These are phyloP conservation scores for Erythrobasidium yunnanense DNA, from an alignment of 768 basidiomycete species.

Conservation along the genomic window DNA sequence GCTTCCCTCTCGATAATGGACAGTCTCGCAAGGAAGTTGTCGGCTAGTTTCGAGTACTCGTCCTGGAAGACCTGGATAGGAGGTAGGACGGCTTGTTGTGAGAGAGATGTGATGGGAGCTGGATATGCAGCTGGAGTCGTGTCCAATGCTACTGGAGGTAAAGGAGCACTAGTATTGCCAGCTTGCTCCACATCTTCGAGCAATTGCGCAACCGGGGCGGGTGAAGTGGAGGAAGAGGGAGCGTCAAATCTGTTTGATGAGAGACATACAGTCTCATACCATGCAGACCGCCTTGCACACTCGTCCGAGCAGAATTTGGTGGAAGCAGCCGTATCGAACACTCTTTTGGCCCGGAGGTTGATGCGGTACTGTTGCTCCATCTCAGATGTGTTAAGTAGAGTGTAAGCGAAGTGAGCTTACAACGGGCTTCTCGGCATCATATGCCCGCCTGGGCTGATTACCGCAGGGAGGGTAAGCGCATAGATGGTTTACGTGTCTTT, in stretches of 20 bases:
- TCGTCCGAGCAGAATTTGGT: slow-evolving; percentile 23
- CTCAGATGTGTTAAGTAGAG: not conserved
- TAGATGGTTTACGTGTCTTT: slow-evolving; percentile 4
- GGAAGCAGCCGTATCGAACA: slow-evolving; percentile 11
- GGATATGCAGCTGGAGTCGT: not conserved
- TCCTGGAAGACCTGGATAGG: not conserved
- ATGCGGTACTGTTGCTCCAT: slow-evolving; percentile 10
- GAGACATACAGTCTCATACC: slow-evolving; percentile 23
- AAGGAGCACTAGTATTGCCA: not conserved
- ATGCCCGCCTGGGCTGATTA: not conserved
- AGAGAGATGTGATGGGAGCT: not conserved
- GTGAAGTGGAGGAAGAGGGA: no score
- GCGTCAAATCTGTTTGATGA: not conserved
- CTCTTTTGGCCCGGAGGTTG: slow-evolving; percentile 4
- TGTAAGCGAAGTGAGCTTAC: not conserved
- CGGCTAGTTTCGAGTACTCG: not conserved
- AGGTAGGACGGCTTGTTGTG: not conserved
- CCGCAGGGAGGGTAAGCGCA: slow-evolving; percentile 22
- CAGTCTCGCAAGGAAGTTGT: slow-evolving; percentile 10
- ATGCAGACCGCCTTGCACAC: slow-evolving; percentile 14
- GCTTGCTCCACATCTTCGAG: slow-evolving; percentile 16
- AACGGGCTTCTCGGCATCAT: slow-evolving; percentile 19
- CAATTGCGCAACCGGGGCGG: not conserved
- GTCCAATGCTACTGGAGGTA: not conserved
- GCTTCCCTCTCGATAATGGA: slow-evolving; percentile 4